Base-by-base conservation (phyloP, 2,329 filamentous ascomycete species). In the Verticillium isaacii region DNA sequence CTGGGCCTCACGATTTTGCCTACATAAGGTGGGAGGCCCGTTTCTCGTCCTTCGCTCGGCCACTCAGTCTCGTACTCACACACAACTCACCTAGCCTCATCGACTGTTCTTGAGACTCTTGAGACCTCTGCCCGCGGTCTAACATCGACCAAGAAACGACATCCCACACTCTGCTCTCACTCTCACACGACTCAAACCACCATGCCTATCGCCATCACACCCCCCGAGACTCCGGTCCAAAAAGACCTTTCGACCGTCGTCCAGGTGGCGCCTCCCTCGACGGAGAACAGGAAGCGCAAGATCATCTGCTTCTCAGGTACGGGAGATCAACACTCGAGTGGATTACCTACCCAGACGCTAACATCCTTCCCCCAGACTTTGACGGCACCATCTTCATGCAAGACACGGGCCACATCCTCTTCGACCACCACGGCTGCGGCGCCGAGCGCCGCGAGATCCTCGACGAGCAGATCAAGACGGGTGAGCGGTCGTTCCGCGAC, bases 321-420 rank as follows among this genome's bases (percentile, higher is more conserved):
- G 74, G 63, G 23, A 59, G 19, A 56, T 60, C 45, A 57, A 56
- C 60, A 19, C 17, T 41, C 25, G 3, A 5, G 45, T 52, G 45
- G 45, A 52, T 8, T 6, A 23, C 19, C 11, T 4, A 19, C 19
- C n/a, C 6, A 25, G 29, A 57, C 9, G 15, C 57, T 58, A 32
- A 58, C 57, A 4, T 50, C 25, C n/a, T 52, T 23, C 37, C 9
- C 57, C 34, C 62, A 88, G 86, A 90, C 73, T 90, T 90, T 67
- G 87, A 90, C 71, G 87, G 87, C 65, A 90, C 87, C 4, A 90
- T 90, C 65, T 89, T 89, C 78, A 87, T 88, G 81, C 85, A 89
- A 78, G 85, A 89, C 67, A 89, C 85, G 1, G 88, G 88, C 55
- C 87, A 90, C 70, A 82, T 89, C 66, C 83, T 90, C 58, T 88